These are phyloP conservation scores for Coemansia erecta DNA, from an alignment of 192 early-diverging fungal species.

Conservation along the genomic window DNA sequence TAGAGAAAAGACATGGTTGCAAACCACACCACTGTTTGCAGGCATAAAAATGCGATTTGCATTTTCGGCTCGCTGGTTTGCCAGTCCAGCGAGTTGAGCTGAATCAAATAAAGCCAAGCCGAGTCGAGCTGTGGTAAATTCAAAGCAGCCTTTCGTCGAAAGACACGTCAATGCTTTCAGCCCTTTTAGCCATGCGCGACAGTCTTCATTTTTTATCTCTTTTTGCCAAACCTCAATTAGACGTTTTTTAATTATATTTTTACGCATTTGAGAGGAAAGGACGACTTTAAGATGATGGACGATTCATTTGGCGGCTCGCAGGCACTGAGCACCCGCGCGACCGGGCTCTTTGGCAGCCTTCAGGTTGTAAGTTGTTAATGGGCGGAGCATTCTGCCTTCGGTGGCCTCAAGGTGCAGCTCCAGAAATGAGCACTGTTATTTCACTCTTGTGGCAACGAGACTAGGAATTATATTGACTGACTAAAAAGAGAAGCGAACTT, in stretches of 20 bases:
- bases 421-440: too few species aligned
- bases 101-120: background rate
- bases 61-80: background rate
- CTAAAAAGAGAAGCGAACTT: too few species aligned
- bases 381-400: background rate
- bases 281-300: slow-evolving; percentile 44
- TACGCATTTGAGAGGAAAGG: background rate
- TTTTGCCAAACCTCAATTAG: slow-evolving; percentile 1
- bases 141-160: background rate
- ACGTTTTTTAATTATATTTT: too few species aligned
- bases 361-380: slow-evolving; percentile 21
- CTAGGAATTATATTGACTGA: too few species aligned
- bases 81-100: background rate
- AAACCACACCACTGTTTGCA: background rate
- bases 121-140: slow-evolving; percentile 2
- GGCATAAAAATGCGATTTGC: background rate
- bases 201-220: too few species aligned
- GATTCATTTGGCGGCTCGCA: slow-evolving; percentile 35
- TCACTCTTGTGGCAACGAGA: too few species aligned
- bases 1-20: background rate
- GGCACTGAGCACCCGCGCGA: slow-evolving; percentile 44
- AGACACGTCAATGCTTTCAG: too few species aligned
- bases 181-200: background rate
- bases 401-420: too few species aligned
- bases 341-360: slow-evolving; percentile 29